Conservation (phyloP, 345 rosid genomes). For the Lepidium sativum region DNA sequence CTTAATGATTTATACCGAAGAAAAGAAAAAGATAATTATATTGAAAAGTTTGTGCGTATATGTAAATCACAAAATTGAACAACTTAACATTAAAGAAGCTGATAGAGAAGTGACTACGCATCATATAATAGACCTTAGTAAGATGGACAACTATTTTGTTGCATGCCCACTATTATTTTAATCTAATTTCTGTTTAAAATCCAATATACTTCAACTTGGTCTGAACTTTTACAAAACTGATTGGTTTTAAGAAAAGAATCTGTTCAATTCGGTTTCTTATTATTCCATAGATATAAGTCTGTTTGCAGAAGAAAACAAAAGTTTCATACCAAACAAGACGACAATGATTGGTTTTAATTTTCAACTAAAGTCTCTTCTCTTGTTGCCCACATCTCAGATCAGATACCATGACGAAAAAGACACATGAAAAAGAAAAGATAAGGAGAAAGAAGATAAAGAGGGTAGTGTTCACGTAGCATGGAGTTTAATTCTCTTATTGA, state of each 20-base stretch:
- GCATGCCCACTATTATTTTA: no score
- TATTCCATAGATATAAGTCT: background rate
- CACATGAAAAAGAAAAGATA: background rate
- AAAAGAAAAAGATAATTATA: no score
- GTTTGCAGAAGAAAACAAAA: background rate
- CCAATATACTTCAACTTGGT: background rate
- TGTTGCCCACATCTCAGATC: conserved; percentile 2
- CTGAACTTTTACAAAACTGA: background rate
- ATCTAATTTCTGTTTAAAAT: background rate
- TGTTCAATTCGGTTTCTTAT: background rate
- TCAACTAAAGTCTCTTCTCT: background rate
- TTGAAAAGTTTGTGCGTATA: no score
- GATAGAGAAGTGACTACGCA: conserved; percentile 12
- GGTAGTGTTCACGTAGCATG: background rate
- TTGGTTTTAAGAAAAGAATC: background rate
- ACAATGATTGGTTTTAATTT: background rate
- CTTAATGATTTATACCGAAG: no score
- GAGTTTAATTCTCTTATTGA: conserved; percentile 30
- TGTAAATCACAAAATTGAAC: no score
- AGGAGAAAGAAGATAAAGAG: background rate
- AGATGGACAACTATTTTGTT: background rate
- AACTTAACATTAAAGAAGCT: background rate
- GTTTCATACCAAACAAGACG: background rate
- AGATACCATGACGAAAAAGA: background rate
- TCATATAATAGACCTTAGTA: background rate